Percentiles rank a stretch among this genome's conserved stretches.
phyloP scores from a whole-genome alignment of 176 grass and related monocot genomes.

The Musa schizocarpa region DNA sequence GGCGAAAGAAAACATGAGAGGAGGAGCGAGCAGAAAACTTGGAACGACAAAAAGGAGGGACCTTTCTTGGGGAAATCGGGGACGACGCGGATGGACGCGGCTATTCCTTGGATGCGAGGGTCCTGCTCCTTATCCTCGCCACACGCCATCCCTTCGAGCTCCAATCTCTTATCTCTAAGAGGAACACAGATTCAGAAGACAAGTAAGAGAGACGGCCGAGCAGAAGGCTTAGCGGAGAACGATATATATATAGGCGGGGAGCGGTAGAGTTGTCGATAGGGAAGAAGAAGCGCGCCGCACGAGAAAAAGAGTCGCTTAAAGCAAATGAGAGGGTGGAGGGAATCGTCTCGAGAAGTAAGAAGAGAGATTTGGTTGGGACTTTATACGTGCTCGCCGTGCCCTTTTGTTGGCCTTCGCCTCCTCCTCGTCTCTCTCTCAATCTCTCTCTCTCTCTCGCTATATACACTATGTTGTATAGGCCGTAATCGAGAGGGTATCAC shows the following conservation, averaged over 20 bases:
- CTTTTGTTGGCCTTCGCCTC: too few relatives aligned
- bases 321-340: neutral
- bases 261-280: neutral
- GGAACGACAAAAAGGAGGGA: neutral
- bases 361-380: neutral
- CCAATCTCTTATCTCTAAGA: neutral
- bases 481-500: slow-evolving; percentile 1
- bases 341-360: neutral
- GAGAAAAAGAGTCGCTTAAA: slow-evolving; percentile 10
- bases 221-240: too few relatives aligned
- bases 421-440: neutral
- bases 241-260: neutral
- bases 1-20: neutral
- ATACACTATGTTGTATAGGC: neutral
- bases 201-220: neutral
- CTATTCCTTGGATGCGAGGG: slow-evolving; percentile 68
- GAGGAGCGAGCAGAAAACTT: neutral
- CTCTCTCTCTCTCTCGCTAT: neutral
- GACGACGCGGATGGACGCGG: slow-evolving; percentile 74
- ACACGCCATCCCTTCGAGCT: neutral
- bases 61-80: slow-evolving; percentile 34
- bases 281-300: slow-evolving; percentile 3
- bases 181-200: too few relatives aligned
- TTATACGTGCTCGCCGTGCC: too few relatives aligned
- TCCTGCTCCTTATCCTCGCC: slow-evolving; percentile 18